These are phyloP conservation scores for Clavariopsis aquatica DNA, from an alignment of 495 filamentous ascomycete genomes.

Conservation along the genomic window DNA sequence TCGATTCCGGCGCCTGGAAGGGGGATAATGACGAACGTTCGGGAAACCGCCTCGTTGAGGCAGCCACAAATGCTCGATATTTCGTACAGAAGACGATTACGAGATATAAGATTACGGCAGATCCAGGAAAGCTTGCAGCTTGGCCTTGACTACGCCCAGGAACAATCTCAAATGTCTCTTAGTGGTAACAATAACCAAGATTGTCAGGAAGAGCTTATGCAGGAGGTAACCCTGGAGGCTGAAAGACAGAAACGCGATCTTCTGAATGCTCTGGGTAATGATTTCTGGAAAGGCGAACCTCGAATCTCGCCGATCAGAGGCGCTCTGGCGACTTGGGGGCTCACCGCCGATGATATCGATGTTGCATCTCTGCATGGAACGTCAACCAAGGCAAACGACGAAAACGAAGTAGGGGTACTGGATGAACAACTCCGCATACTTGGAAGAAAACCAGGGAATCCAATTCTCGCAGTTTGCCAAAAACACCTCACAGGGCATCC, in stretches of 20 bases:
- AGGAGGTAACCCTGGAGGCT: background rate
- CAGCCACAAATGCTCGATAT: background rate
- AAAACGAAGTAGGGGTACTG: slow-evolving; percentile 36
- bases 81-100: background rate
- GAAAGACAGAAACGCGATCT: background rate
- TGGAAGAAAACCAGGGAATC: slow-evolving; percentile 31
- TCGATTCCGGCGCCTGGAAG: slow-evolving; percentile 41
- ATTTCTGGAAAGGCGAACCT: slow-evolving; percentile 21
- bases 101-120: background rate
- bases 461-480: slow-evolving; percentile 28
- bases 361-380: slow-evolving; percentile 40
- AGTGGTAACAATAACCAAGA: background rate
- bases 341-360: slow-evolving; percentile 37
- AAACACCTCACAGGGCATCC: slow-evolving; percentile 41
- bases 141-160: background rate
- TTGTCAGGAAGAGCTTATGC: background rate
- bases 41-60: slow-evolving; percentile 15
- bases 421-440: slow-evolving; percentile 31
- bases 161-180: background rate
- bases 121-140: background rate
- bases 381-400: slow-evolving; percentile 39
- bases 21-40: slow-evolving; percentile 33
- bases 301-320: slow-evolving; percentile 35
- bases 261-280: slow-evolving; percentile 16
- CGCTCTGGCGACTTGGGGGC: slow-evolving; percentile 35